A percentile compares a stretch with the other conserved stretches of the same genome.
phyloP scores from a whole-genome alignment of 179 eudicot genomes.

The Silene noctiflora region DNA sequence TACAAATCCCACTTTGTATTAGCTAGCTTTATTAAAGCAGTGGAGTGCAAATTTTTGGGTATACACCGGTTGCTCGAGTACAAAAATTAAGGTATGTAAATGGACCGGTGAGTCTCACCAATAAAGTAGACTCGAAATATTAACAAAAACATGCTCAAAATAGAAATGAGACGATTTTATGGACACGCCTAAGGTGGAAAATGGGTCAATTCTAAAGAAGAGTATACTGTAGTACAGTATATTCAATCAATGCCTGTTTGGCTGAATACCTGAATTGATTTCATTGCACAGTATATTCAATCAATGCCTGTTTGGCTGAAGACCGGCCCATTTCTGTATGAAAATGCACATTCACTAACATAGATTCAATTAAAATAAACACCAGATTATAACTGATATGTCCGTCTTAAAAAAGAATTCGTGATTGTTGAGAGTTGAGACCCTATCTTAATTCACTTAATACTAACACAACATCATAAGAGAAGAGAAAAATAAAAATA shows the following conservation, averaged over 20 bases:
- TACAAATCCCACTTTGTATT: constrained; percentile 13
- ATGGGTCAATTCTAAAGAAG: neutral
- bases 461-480: neutral
- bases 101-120: too few species aligned
- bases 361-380: neutral
- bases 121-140: too few species aligned
- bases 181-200: too few species aligned
- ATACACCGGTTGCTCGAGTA: neutral
- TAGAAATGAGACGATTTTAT: neutral
- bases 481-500: too few species aligned
- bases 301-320: neutral
- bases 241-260: neutral
- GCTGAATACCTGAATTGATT: neutral
- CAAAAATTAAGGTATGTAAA: too few species aligned
- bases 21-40: constrained; percentile 25
- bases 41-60: neutral
- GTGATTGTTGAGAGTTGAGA: too few species aligned
- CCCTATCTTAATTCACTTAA: too few species aligned
- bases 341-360: neutral
- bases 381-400: too few species aligned
- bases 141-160: neutral
- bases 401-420: too few species aligned
- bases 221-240: neutral
- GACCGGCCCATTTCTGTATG: neutral
- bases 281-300: neutral